Evolutionary conservation across 169 alveolate genomes (phyloP), one percentile per base, ranked within the genome.

Genomic region (Sarcocystis neurona): DNA sequence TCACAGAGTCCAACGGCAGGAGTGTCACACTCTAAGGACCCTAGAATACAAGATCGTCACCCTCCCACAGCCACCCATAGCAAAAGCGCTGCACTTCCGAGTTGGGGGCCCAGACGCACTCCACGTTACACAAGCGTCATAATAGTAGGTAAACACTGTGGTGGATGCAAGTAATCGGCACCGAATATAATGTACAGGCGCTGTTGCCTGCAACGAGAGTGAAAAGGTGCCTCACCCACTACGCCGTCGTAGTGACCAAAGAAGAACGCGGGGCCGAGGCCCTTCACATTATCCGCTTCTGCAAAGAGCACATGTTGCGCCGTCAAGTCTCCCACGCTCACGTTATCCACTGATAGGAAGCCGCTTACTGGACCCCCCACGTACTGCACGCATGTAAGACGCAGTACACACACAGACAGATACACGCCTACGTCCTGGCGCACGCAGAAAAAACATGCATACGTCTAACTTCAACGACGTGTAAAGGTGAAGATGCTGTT

Each of bases 231-330:
- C 82, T 50, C 12, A 43, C 98, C 98, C 37, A 95, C 92, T 75
- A 95, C 94, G 79, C 98, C 98, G 89, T 95, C 97, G 84, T 95
- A 93, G 80, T 94, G 90, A 53, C 96, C 94, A 37, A 92, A 93
- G 68, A 89, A 70, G 92, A 90, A 96, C 68, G 96, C 91, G 72
- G 89, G 74, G 60, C 98, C 97, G 56, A 84, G 68, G 34, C 93
- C 93, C 27, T 68, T 41, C 34, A 91, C 92, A 46, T 89, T 56
- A 72, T 88, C 93, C 85, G 94, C 93, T 90, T 94, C 96, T 39
- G 96, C 98, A 89, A 96, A 93, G 18, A 85, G 78, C 88, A 92
- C 88, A 85, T 85, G 79, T 41, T 84, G 44, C 82, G 91, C 92
- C 41, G 47, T 18, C 47, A 87, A 68, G 53, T 91, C 95, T 30